phyloP scores from a whole-genome alignment of 2,329 filamentous ascomycete genomes.

The Incumbomyces delicatus region DNA sequence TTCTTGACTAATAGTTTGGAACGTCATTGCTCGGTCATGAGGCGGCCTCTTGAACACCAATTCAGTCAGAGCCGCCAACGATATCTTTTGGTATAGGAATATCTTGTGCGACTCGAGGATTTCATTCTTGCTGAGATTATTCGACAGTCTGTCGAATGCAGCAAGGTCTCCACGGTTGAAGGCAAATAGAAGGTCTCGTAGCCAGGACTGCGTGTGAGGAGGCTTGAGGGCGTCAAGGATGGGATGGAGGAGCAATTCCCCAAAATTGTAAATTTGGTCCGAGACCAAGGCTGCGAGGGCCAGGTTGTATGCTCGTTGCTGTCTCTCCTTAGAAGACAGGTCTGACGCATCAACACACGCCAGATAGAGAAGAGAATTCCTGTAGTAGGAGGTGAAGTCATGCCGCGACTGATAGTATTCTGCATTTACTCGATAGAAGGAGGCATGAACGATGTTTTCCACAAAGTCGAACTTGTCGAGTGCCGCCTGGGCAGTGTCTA shows the following conservation, averaged over 20 bases:
- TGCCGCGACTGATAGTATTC: constrained; percentile 87
- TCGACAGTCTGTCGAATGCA: constrained; percentile 73
- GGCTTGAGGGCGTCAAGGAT: constrained; percentile 72
- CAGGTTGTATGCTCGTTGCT: constrained; percentile 80
- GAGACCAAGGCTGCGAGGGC: constrained; percentile 87
- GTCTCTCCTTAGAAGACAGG: constrained; percentile 64
- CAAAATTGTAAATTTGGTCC: constrained; percentile 97
- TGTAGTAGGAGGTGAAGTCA: constrained; percentile 95
- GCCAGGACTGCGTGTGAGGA: constrained; percentile 65
- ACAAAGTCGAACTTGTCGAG: constrained; percentile 89
- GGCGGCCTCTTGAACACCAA: constrained; percentile 91
- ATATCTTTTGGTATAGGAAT: constrained; percentile 95
- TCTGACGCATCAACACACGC: constrained; percentile 81
- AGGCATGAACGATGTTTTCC: constrained; percentile 87
- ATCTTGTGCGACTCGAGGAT: constrained; percentile 69
- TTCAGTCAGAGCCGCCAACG: constrained; percentile 89
- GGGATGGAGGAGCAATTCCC: constrained; percentile 93
- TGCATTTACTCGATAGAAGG: constrained; percentile 92
- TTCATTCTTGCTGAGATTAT: constrained; percentile 68
- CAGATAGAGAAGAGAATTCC: constrained; percentile 92
- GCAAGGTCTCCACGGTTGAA: constrained; percentile 92
- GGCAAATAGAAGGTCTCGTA: constrained; percentile 89
- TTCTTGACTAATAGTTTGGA: constrained; percentile 76
- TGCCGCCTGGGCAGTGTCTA: constrained; percentile 78
- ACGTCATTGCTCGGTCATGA: constrained; percentile 90